Percentiles rank a stretch among this genome's conserved stretches.
Conservation (phyloP, 1,284 basidiomycete genomes). For the Irpex sp. region DNA sequence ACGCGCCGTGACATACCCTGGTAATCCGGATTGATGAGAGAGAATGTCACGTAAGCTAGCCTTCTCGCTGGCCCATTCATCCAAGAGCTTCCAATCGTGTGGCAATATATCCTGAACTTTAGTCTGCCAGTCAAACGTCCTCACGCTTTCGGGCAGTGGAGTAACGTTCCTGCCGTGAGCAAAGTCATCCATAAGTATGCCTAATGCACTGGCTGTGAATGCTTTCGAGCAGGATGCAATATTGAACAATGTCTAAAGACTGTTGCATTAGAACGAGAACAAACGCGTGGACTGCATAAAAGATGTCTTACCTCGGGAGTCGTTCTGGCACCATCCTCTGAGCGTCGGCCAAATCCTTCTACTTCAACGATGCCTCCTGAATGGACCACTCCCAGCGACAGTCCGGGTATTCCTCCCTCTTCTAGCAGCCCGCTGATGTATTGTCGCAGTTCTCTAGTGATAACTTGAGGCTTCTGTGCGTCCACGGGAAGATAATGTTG, state of each 20-base stretch:
- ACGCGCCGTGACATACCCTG: conserved; percentile 20
- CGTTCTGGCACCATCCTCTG: conserved; percentile 1
- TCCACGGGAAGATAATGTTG: too few species aligned
- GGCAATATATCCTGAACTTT: conserved; percentile 29
- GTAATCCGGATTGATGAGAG: conserved; percentile 21
- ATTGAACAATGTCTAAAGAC: conserved; percentile 29
- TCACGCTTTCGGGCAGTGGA: conserved; percentile 24
- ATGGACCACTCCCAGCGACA: conserved; percentile 21
- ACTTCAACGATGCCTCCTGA: conserved; percentile 16
- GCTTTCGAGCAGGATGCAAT: conserved; percentile 31
- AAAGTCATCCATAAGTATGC: conserved; percentile 32
- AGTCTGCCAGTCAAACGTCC: conserved; percentile 27
- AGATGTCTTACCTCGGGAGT: background rate
- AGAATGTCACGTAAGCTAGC: conserved; percentile 26
- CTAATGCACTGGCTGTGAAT: conserved; percentile 30
- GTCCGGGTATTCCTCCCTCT: conserved; percentile 17
- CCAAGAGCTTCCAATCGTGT: conserved; percentile 25
- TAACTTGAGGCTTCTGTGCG: too few species aligned
- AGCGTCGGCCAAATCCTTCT: conserved; percentile 21
- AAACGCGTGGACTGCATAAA: background rate
- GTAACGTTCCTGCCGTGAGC: conserved; percentile 27
- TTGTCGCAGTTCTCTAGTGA: conserved; percentile 8
- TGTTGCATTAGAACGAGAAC: background rate
- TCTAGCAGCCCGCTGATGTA: conserved; percentile 14
- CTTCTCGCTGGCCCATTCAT: conserved; percentile 26